These are phyloP conservation scores for Dimargaris verticillata DNA, from an alignment of 192 early-diverging fungal genomes.

Conservation along the genomic window DNA sequence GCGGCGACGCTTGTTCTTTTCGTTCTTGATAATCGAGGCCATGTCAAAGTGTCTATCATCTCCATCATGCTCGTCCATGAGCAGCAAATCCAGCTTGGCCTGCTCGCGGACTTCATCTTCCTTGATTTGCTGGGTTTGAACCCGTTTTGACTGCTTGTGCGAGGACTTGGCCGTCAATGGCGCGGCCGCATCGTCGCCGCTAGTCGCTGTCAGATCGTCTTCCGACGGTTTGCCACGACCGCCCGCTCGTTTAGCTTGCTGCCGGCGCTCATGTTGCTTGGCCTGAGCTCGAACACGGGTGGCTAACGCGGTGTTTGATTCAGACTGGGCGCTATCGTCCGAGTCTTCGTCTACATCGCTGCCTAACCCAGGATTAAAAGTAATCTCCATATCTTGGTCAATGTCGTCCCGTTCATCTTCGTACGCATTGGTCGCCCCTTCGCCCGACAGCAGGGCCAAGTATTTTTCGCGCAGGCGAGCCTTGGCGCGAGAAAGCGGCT, in stretches of 20 bases:
- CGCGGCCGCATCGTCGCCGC: no score
- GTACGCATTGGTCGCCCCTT: constrained; percentile 8
- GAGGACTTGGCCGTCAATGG: no score
- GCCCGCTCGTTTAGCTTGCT: constrained; percentile 36
- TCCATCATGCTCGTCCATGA: constrained; percentile 40
- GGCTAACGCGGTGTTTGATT: constrained; percentile 13
- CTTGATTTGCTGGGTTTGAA: no score
- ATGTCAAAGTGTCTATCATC: constrained; percentile 70
- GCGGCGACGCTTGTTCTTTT: constrained; percentile 47
- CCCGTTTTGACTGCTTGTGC: no score
- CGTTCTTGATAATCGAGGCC: constrained; percentile 68
- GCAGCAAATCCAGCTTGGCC: constrained; percentile 70
- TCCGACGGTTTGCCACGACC: constrained; percentile 13
- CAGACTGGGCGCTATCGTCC: constrained; percentile 23
- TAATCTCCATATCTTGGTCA: constrained; percentile 80
- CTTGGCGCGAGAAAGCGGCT: background rate
- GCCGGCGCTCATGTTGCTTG: no score
- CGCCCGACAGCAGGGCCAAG: background rate
- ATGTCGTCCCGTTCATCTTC: constrained; percentile 19
- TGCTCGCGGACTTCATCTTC: constrained; percentile 35
- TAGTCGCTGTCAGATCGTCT: no score
- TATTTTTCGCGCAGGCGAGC: constrained; percentile 11
- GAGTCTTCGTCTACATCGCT: constrained; percentile 23
- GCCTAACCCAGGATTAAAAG: constrained; percentile 66
- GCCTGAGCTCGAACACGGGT: background rate